These are phyloP conservation scores for Bisporella sp. DNA, from an alignment of 2,329 filamentous ascomycete genomes.

Conservation along the genomic window DNA sequence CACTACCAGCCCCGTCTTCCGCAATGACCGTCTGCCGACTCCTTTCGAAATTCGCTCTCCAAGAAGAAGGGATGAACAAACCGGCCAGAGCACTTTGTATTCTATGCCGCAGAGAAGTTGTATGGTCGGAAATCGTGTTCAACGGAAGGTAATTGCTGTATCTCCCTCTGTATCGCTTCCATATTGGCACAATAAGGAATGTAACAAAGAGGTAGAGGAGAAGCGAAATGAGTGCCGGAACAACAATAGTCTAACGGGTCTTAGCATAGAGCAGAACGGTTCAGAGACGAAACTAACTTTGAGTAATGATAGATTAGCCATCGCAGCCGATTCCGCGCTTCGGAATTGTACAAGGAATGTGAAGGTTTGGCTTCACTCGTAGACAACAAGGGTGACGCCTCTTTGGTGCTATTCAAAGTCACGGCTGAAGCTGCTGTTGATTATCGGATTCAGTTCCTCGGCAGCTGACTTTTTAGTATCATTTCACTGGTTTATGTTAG, in stretches of 20 bases:
- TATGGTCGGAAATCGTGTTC: conserved; percentile 53
- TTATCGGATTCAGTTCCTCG: too few relatives aligned
- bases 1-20: conserved; percentile 39
- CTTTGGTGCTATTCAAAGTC: too few relatives aligned
- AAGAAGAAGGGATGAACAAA: conserved; percentile 37
- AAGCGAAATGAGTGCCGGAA: conserved; percentile 66
- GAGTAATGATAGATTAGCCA: conserved; percentile 21
- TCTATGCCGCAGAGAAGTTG: conserved; percentile 45
- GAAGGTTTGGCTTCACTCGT: too few relatives aligned
- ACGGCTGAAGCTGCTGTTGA: too few relatives aligned
- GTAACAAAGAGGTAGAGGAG: conserved; percentile 59
- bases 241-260: conserved; percentile 52
- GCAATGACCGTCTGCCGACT: conserved; percentile 32
- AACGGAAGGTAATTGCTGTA: conserved; percentile 71
- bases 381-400: too few relatives aligned
- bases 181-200: conserved; percentile 59
- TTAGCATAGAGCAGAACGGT: conserved; percentile 6
- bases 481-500: too few relatives aligned
- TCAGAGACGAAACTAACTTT: conserved; percentile 16
- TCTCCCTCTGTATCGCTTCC: conserved; percentile 61
- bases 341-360: too few relatives aligned
- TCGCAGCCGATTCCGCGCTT: conserved; percentile 12
- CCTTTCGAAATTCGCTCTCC: conserved; percentile 38
- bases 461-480: too few relatives aligned
- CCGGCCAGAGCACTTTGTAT: conserved; percentile 35